Evolutionary conservation across 2,329 filamentous ascomycete genomes (phyloP), one percentile per base, ranked within the genome.

Genomic region (Dothistroma pini): DNA sequence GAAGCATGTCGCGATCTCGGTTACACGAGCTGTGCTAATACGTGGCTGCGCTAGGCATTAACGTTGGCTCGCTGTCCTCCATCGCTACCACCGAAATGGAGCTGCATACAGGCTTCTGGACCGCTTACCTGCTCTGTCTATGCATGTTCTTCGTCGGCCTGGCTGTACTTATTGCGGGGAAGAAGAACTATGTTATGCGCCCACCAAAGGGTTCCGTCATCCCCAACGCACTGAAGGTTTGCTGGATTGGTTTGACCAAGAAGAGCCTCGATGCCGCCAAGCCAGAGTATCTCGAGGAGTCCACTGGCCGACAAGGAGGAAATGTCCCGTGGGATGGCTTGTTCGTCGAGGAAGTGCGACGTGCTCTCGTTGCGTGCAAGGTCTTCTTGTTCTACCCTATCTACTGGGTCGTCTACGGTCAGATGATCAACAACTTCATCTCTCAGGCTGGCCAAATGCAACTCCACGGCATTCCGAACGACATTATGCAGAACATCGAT

Each of bases 301-400:
- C 80, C 44, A 74, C 74, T 0, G 71, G 80, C 63, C 85, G 85
- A 58, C 88, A 88, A 0, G 38, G 56, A 0, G 10, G 51, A 10
- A 91, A 88, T 87, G 91, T 92, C 86, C 65, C 87, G 0, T 93
- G 91, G 69, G 89, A 93, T 63, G 89, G 93, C 66, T 84, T 85
- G 51, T 93, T 89, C 88, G 89, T 91, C 44, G 86, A 89, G 4
- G 88, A 91, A 71, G 78, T 91, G 47, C 87, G 87, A 75, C 84
- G 86, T 32, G 83, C 83, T 4, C 72, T 86, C 14, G 69, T 79
- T 71, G 88, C 87, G 19, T 91, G 88, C 79, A 85, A 86, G 68
- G 86, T 90, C 54, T 90, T 90, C 54, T 62, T 77, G 25, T 79
- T 78, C 68, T 78, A 76, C 52, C 78, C 78, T 0, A 71, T 80